Evolutionary conservation across 345 rosid species (phyloP), one percentile per base, ranked within the genome.

Genomic region (Clausena lansium): DNA sequence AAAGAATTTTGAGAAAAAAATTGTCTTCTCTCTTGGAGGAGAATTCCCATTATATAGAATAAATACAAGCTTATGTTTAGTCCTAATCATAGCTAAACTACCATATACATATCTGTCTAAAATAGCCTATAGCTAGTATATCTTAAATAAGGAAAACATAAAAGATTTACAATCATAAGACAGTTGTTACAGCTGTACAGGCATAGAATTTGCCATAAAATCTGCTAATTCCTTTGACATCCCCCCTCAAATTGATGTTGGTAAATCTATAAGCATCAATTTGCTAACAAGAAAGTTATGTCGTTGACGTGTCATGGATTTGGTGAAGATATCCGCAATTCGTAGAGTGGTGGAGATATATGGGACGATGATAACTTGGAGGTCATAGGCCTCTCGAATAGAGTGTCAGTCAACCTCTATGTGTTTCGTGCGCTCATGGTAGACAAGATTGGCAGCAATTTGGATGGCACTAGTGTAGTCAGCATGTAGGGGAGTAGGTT

Each of bases 401-500:
- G 57, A 52, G 19, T 52, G 22, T 22, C 6, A 62, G 36, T 78
- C 39, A 17, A 63, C 67, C 25, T 72, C 30, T 7, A 72, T 52
- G 24, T 78, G 73, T 20, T 63, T 72, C 6, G 52, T 71, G 19
- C 45, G n/a, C 4, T 79, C 35, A 60, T 77, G 80, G 15, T 36
- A 77, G n/a, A 69, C 19, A 9, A 11, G 80, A 32, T 70, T 77
- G 15, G 59, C 60, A 4, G 32, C 6, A 68, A 68, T 69, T 24
- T 69, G 73, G 6, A 67, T 76, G 10, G 9, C 70, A 77, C 70
- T 69, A 1, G 52, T 78, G 13, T 72, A 64, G 41, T 72, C 58
- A 3, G 22, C 58, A 78, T 61, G 54, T 8, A 64, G 39, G 19
- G 57, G 55, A 50, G 58, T 78, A 32, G 65, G 57, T 45, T 28